Base-by-base conservation (phyloP, 2,329 filamentous ascomycete species). In the Hypoxylon sp. region DNA sequence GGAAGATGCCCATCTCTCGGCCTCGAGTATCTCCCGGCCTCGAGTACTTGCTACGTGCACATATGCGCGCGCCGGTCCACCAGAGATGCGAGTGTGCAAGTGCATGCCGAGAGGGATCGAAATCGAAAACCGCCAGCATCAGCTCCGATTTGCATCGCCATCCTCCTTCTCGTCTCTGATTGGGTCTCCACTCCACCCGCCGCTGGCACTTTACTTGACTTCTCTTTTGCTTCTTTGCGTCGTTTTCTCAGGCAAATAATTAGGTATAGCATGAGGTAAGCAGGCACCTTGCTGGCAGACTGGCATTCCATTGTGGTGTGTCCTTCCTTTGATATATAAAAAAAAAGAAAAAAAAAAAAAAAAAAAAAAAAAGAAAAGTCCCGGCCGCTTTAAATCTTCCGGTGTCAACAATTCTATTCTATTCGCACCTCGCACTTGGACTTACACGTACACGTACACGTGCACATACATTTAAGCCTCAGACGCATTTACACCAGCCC, bases 351-450 rank as follows among this genome's bases (percentile, higher is more conserved):
- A 40, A 10, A 27, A n/a, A 33, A 48, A 55, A 56, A 20, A 50
- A 53, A 55, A 58, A 10, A 27, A n/a, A 33, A 48, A 55, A 56
- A 20, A 50, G 51, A 55, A 58, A 63, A 53, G 63, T 50, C 55
- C 67, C 65, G 64, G 63, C 46, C 47, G 38, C 58, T 58, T 33
- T 66, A 65, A 64, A 69, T 66, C 63, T 60, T 65, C 67, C 65
- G 67, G 63, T 46, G 61, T 63, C 62, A 62, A 65, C 60, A 66
- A 61, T 65, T 56, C 61, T 63, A 61, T 65, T 56, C 61, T 63
- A 63, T 59, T 58, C 61, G 60, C 61, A 67, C 65, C 67, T 64
- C 60, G 62, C 63, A 67, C 65, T 67, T 64, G 61, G 59, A 60
- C 63, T 15, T 17, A 2, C 31, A 33, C 31, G 4, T 33, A 15